phyloP scores from a whole-genome alignment of 192 early-diverging fungal species.

The Coemansia sp. region DNA sequence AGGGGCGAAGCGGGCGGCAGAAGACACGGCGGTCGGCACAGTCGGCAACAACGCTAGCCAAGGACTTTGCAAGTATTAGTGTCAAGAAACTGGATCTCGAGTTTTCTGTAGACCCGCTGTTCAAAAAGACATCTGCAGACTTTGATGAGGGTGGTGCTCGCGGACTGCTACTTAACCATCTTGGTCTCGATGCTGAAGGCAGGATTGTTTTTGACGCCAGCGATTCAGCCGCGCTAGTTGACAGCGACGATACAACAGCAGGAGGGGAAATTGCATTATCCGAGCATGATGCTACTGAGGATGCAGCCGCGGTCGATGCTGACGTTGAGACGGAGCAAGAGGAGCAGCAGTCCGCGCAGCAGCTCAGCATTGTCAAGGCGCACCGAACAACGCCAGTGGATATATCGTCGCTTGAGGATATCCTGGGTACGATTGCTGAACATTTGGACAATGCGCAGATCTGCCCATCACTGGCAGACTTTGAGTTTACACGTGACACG shows the following conservation, averaged over 20 bases:
- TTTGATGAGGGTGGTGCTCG: constrained; percentile 97
- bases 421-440: constrained; percentile 34
- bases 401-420: constrained; percentile 32
- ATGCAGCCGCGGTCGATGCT: constrained; percentile 2
- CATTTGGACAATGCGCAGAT: constrained; percentile 55
- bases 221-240: constrained; percentile 64
- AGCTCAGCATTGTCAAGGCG: constrained; percentile 5
- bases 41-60: constrained; percentile 73
- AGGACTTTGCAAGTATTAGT: constrained; percentile 75
- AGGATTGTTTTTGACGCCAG: constrained; percentile 94
- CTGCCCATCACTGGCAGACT: constrained; percentile 68
- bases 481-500: constrained; percentile 66
- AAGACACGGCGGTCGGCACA: constrained; percentile 29
- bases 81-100: constrained; percentile 89
- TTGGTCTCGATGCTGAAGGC: constrained; percentile 75
- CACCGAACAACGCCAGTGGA: constrained; percentile 36
- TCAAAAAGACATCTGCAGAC: constrained; percentile 96
- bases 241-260: constrained; percentile 43
- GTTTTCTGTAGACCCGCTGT: constrained; percentile 90
- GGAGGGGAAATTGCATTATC: constrained; percentile 6
- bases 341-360: neutral
- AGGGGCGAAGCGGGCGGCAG: constrained; percentile 12
- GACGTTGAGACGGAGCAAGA: neutral
- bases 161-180: constrained; percentile 85
- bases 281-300: constrained; percentile 1